A percentile compares a stretch with the other conserved stretches of the same genome.
These are phyloP conservation scores for Solanum pimpinellifolium DNA, from an alignment of 257 asterid species.

Conservation along the genomic window DNA sequence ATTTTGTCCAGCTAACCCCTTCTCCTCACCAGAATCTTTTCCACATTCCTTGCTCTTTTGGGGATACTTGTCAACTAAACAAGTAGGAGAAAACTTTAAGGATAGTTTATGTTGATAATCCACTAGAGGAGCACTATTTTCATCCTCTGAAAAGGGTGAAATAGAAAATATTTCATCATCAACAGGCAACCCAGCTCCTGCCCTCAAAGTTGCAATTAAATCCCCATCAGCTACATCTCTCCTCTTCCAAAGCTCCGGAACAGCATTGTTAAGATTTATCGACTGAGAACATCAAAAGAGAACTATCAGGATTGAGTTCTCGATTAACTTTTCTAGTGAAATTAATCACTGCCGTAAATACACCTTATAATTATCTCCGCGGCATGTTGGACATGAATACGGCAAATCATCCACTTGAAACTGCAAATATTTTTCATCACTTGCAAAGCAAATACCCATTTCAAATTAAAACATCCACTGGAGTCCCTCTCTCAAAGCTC, in stretches of 20 bases:
- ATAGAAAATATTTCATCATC: constrained; percentile 75
- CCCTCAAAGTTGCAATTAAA: constrained; percentile 72
- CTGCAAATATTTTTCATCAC: constrained; percentile 85
- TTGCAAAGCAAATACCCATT: constrained; percentile 25
- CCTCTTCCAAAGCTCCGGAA: constrained; percentile 95
- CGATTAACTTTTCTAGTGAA: neutral
- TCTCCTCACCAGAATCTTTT: constrained; percentile 59
- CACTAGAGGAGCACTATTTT: constrained; percentile 44
- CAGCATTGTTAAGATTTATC: constrained; percentile 76
- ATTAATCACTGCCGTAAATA: constrained; percentile 3
- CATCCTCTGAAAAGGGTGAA: constrained; percentile 92
- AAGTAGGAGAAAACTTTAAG: constrained; percentile 69
- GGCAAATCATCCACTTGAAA: constrained; percentile 92
- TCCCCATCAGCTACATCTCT: constrained; percentile 85
- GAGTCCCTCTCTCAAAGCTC: neutral
- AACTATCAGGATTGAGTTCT: neutral
- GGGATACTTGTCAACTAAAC: constrained; percentile 60
- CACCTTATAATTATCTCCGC: constrained; percentile 92
- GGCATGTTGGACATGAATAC: constrained; percentile 82
- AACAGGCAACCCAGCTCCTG: constrained; percentile 89
- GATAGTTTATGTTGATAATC: constrained; percentile 60
- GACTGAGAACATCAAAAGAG: constrained; percentile 30
- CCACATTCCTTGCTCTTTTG: constrained; percentile 58
- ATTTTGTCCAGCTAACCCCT: constrained; percentile 20
- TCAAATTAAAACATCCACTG: neutral